phyloP scores from a whole-genome alignment of 352 stramenopile species.

The Poterioochromonas sp. region DNA sequence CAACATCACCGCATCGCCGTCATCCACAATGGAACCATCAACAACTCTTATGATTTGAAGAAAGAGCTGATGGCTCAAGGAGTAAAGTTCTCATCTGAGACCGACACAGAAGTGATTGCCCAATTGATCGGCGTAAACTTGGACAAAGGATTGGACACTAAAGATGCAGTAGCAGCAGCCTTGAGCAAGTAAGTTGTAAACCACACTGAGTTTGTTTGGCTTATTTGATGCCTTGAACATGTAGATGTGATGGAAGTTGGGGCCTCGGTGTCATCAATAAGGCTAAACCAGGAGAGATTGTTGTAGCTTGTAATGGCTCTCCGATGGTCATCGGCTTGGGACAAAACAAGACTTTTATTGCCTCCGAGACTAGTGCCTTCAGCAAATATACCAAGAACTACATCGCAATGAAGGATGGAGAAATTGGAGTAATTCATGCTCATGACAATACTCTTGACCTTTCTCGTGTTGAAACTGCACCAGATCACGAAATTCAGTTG shows the following conservation, averaged over 20 bases:
- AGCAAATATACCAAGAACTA: conserved; percentile 92
- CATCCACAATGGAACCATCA: conserved; percentile 98
- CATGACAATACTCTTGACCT: conserved; percentile 88
- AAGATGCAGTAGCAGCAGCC: conserved; percentile 40
- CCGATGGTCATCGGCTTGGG: conserved; percentile 72
- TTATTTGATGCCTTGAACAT: background rate
- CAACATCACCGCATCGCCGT: conserved; percentile 79
- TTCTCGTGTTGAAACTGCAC: conserved; percentile 71
- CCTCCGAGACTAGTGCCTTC: conserved; percentile 60
- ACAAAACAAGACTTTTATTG: conserved; percentile 86
- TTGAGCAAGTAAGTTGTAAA: conserved; percentile 25
- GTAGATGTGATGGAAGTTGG: conserved; percentile 85
- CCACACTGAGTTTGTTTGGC: too few species aligned
- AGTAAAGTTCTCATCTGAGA: conserved; percentile 87
- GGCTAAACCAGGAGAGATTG: conserved; percentile 84
- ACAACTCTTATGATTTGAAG: conserved; percentile 74
- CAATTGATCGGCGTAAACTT: conserved; percentile 88
- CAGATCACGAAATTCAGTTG: conserved; percentile 84
- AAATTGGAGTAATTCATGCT: conserved; percentile 85
- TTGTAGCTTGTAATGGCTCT: conserved; percentile 92
- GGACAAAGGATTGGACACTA: conserved; percentile 52
- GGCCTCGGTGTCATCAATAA: conserved; percentile 82
- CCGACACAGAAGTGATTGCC: conserved; percentile 94
- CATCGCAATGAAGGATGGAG: conserved; percentile 82
- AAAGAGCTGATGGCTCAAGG: conserved; percentile 55